Base-by-base conservation (phyloP, 2,329 filamentous ascomycete species). In the Nemania diffusa region DNA sequence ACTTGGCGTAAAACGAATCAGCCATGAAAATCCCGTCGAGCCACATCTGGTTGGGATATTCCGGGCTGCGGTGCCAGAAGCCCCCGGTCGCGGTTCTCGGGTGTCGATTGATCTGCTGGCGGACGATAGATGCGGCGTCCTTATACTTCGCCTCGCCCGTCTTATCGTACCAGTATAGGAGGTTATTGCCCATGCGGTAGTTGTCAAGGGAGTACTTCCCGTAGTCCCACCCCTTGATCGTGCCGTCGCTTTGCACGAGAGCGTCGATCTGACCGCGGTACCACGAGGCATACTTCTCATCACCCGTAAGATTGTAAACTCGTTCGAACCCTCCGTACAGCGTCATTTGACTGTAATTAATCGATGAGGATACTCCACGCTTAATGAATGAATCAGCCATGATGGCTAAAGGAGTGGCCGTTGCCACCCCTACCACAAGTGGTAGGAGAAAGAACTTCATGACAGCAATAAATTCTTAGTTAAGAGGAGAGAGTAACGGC, bases 1-100 rank as follows among this genome's bases (percentile, higher is more conserved):
- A 84, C 37, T 73, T 73, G 1, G 81, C 80, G 53, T 82, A 83
- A 72, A 83, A 83, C 1, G 77, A 75, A 48, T 82, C 80, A 1
- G 82, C 81, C 83, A 85, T 85, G 75, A 80, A 86, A 24, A 85
- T 84, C 1, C 86, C 86, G 69, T 87, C 85, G 0, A 88, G 79
- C 85, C 86, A 87, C 85, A 87, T 87, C 72, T 88, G 75, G 48
- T 77, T 61, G 1, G 75, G 72, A n/a, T 76, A 77, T 8, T 61
- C 78, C 76, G 34, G 83, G 77, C 79, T 74, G 0, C 82, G 78
- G 69, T 88, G 85, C 84, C 85, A 88, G 78, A 88, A 85, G 0
- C 85, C 86, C 8, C 85, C 85, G 0, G 79, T 74, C 0, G 81
- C 74, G 0, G 83, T 88, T 15, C 85, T 79, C 5, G 84, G 84